These are phyloP conservation scores for Liquidambar formosana DNA, from an alignment of 164 flowering plant genomes.

Conservation along the genomic window DNA sequence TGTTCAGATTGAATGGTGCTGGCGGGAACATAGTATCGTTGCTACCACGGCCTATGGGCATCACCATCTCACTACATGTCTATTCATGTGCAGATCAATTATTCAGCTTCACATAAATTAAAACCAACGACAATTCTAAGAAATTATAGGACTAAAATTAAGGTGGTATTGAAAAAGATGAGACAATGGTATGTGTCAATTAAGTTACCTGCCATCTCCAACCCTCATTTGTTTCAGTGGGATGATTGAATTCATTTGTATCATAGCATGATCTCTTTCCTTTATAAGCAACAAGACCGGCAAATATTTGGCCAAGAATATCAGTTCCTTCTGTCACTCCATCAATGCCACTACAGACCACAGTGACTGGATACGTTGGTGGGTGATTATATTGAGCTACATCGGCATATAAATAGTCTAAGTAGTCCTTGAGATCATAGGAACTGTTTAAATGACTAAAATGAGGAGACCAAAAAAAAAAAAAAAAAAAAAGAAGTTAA, in stretches of 20 bases:
- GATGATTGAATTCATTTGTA: not conserved
- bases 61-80: conserved; percentile 67
- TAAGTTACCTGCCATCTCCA: conserved; percentile 44
- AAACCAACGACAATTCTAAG: no score
- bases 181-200: no score
- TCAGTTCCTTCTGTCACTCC: conserved; percentile 10
- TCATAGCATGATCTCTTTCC: conserved; percentile 28
- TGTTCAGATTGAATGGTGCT: conserved; percentile 32
- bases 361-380: conserved; percentile 14
- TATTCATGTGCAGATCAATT: no score
- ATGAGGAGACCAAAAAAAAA: not conserved
- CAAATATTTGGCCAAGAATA: conserved; percentile 21
- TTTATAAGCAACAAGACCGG: conserved; percentile 27
- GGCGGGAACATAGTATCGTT: conserved; percentile 55
- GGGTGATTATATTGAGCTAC: conserved; percentile 35
- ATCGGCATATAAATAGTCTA: conserved; percentile 16
- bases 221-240: conserved; percentile 15
- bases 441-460: conserved; percentile 15
- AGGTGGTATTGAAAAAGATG: no score
- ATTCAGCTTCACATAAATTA: no score
- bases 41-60: conserved; percentile 44
- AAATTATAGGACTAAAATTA: no score
- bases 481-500: not conserved
- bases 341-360: conserved; percentile 29
- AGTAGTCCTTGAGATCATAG: conserved; percentile 24